Evolutionary conservation across 129 eudicot species (phyloP), one percentile per base, ranked within the genome.

Genomic region (Chrysanthemum makinoi): DNA sequence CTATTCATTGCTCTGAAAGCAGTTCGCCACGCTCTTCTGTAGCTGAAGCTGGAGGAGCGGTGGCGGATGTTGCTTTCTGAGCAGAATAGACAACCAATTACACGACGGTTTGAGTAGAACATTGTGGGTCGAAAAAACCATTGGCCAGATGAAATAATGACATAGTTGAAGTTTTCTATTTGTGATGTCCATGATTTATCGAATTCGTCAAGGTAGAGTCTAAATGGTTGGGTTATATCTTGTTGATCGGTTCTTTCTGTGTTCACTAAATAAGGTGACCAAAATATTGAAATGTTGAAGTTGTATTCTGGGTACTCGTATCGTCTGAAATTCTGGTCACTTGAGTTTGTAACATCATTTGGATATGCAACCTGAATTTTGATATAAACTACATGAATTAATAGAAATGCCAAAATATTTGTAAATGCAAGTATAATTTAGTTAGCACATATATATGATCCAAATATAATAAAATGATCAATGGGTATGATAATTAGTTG

Each of bases 121-220:
- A 81, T 79, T 30, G 83, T 80, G 0, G 98, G 95, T 3, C 98
- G 86, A 71, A 86, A 86, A 80, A 88, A 88, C 98, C 98, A 88
- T 18, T 91, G 98, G 60, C 95, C 98, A 0, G 94, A 90, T 3
- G 96, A 88, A 77, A 91, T 80, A 22, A 91, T 80, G 24, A 91
- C 70, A 61, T 86, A 88, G 68, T 89, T 83, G 80, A 80, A 88
- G 0, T 47, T 18, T 30, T 78, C 71, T 33, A 91, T 83, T 10
- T 81, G 44, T 46, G 72, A 66, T 12, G 83, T 79, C 98, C 98
- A 91, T 15, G 78, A 68, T n/a, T 58, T 73, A 22, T 91, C 98
- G 18, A 72, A 77, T 72, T 91, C 98, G 11, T 91, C 96, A 0
- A 88, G 96, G 74, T 70, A 84, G 44, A 91, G 87, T 14, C 85